Evolutionary conservation across 352 stramenopile genomes (phyloP).

Genomic region (Globisporangium lucens): DNA sequence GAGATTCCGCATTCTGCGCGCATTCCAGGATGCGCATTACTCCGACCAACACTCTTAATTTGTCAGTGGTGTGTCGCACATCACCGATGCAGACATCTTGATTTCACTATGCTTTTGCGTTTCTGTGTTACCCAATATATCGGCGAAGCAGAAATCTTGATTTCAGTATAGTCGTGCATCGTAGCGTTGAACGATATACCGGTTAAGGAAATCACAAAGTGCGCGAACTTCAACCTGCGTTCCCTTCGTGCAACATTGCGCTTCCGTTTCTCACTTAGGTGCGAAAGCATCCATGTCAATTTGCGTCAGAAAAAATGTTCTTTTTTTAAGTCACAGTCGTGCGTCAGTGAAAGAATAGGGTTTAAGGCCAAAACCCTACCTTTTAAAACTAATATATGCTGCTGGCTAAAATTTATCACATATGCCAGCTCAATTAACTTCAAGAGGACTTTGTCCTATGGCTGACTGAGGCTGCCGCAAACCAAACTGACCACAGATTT

Average conservation of each 20-base stretch:
- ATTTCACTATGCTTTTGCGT: no score
- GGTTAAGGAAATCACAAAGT: neutral
- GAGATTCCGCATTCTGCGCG: slow-evolving; percentile 8
- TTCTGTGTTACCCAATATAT: no score
- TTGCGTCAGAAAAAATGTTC: no score
- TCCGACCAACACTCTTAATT: neutral
- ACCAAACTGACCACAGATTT: no score
- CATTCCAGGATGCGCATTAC: neutral
- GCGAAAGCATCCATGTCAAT: neutral
- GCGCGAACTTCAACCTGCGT: neutral
- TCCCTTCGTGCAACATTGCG: neutral
- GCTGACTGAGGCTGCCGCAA: no score
- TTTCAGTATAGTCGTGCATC: neutral
- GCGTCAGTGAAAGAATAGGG: neutral
- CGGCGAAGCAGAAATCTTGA: neutral
- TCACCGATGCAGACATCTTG: no score
- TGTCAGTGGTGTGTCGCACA: neutral
- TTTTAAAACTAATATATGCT: no score
- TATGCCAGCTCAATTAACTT: no score
- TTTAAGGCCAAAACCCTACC: neutral
- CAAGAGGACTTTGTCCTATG: no score
- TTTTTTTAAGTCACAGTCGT: neutral
- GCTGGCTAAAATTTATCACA: no score
- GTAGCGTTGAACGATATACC: neutral
- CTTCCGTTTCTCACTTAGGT: neutral